These are phyloP conservation scores for Physaria fendleri DNA, from an alignment of 345 rosid genomes.

Conservation along the genomic window DNA sequence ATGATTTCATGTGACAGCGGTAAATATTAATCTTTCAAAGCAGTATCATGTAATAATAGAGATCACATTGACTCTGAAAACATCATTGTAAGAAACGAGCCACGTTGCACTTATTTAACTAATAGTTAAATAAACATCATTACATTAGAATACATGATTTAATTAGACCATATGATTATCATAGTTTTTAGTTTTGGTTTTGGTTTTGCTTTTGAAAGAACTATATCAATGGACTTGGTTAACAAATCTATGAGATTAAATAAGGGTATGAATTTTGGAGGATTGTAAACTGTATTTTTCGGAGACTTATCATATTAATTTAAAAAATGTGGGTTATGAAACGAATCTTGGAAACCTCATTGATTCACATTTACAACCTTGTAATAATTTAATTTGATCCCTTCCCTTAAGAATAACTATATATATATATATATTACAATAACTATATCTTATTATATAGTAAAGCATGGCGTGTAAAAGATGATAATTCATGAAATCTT, in stretches of 20 bases:
- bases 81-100: not conserved
- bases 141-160: not conserved
- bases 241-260: not conserved
- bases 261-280: slow-evolving; percentile 21
- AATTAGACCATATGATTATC: slow-evolving; percentile 3
- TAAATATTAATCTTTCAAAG: not conserved
- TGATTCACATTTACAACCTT: slow-evolving; percentile 8
- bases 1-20: not conserved
- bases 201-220: not conserved
- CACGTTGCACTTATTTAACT: not conserved
- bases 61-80: too few species aligned
- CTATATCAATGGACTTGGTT: not conserved
- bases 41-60: too few species aligned
- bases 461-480: too few species aligned
- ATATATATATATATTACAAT: too few species aligned
- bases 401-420: too few species aligned
- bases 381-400: too few species aligned
- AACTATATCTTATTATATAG: too few species aligned
- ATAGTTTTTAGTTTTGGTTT: not conserved
- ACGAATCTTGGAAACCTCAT: slow-evolving; percentile 11
- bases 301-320: not conserved
- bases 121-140: not conserved
- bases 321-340: not conserved
- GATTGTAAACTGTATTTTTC: slow-evolving; percentile 1
- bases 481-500: too few species aligned